Percentiles rank a stretch among this genome's conserved stretches.
phyloP scores from a whole-genome alignment of 495 filamentous ascomycete genomes.

The Arthonia radiata region DNA sequence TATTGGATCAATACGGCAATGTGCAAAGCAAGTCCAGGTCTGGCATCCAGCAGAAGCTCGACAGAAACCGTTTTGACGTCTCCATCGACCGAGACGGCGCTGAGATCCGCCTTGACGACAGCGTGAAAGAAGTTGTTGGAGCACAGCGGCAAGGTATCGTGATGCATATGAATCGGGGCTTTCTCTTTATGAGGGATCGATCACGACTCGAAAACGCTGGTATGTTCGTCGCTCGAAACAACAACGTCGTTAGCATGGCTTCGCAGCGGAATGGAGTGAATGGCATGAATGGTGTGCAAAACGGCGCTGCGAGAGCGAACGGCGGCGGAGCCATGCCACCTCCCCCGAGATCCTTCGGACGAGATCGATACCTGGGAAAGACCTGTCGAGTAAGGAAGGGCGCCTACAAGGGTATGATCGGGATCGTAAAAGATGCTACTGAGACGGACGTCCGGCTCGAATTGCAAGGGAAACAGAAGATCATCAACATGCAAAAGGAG shows the following conservation, averaged over 20 bases:
- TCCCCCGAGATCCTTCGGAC: conserved; percentile 52
- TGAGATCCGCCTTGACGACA: conserved; percentile 77
- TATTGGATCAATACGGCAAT: conserved; percentile 76
- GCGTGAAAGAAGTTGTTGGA: conserved; percentile 69
- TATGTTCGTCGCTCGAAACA: conserved; percentile 67
- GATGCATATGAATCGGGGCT: conserved; percentile 73
- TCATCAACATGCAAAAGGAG: conserved; percentile 54
- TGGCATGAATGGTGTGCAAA: conserved; percentile 65
- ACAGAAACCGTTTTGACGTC: not conserved
- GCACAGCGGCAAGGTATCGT: conserved; percentile 71
- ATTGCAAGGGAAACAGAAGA: conserved; percentile 75
- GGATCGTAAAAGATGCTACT: conserved; percentile 82
- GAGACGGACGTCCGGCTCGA: conserved; percentile 70
- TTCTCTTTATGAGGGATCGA: conserved; percentile 64
- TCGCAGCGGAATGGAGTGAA: conserved; percentile 61
- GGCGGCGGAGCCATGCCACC: conserved; percentile 17
- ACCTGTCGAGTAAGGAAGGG: conserved; percentile 69
- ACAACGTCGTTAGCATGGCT: conserved; percentile 64
- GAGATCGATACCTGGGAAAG: conserved; percentile 72
- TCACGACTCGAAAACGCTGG: conserved; percentile 71
- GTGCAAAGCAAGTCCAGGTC: conserved; percentile 63
- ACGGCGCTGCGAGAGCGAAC: conserved; percentile 23
- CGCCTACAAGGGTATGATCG: conserved; percentile 73
- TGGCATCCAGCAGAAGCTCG: conserved; percentile 43
- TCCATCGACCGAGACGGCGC: conserved; percentile 20